Conservation (phyloP, 1,284 basidiomycete species). For the Tilletia setariae region DNA sequence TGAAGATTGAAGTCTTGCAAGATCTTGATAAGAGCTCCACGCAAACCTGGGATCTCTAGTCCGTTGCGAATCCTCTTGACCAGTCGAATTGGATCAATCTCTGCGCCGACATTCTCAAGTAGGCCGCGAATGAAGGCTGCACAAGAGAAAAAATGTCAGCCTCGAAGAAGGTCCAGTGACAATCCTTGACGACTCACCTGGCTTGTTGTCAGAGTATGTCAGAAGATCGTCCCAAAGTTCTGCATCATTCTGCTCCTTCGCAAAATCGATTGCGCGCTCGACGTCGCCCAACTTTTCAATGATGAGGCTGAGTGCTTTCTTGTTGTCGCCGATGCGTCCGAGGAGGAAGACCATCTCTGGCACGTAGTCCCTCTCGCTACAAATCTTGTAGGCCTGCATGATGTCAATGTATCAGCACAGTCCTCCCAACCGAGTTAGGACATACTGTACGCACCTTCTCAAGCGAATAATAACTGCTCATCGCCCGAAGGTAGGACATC, state of each 20-base stretch:
- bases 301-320: conserved; percentile 86
- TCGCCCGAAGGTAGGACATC: conserved; percentile 82
- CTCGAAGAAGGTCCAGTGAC: too few species aligned
- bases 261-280: conserved; percentile 91
- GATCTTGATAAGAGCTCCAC: conserved; percentile 91
- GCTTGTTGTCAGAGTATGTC: conserved; percentile 86
- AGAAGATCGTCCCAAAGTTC: conserved; percentile 98
- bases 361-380: conserved; percentile 78
- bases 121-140: conserved; percentile 88
- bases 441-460: conserved; percentile 65
- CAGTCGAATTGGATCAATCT: conserved; percentile 90
- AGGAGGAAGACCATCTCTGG: conserved; percentile 97
- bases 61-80: conserved; percentile 93
- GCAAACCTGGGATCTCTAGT: conserved; percentile 89
- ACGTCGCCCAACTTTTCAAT: conserved; percentile 94
- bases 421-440: background rate
- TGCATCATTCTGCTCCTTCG: conserved; percentile 92
- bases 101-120: conserved; percentile 85
- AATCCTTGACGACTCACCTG: conserved; percentile 60
- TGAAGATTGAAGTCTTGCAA: conserved; percentile 87
- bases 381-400: conserved; percentile 76
- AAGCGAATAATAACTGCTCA: conserved; percentile 83
- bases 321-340: conserved; percentile 95
- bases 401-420: background rate
- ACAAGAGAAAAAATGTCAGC: background rate